Evolutionary conservation across 805 yeast genomes (phyloP).

Genomic region (Candida hispaniensis): DNA sequence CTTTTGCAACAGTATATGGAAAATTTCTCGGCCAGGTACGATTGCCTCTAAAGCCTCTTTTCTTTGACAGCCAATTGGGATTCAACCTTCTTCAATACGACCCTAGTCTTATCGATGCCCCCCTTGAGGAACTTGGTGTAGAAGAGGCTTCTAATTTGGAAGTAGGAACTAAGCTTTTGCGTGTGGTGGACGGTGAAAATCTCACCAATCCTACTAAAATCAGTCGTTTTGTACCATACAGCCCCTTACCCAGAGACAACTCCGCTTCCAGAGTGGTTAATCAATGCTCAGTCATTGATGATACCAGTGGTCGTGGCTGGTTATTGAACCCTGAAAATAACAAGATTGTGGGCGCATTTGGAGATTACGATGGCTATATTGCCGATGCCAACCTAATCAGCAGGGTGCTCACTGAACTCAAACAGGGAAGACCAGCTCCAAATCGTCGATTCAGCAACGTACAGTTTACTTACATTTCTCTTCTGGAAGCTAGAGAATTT

Average conservation of each 20-base stretch:
- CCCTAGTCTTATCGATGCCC: conserved; percentile 6
- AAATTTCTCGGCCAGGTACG: conserved; percentile 37
- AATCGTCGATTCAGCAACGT: conserved; percentile 56
- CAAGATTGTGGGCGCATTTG: conserved; percentile 60
- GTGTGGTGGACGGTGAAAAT: conserved; percentile 2
- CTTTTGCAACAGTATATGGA: conserved; percentile 8
- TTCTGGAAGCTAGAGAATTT: conserved; percentile 63
- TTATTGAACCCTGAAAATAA: conserved; percentile 64
- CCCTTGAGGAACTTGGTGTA: conserved; percentile 3
- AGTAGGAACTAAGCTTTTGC: conserved; percentile 5
- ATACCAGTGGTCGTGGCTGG: not conserved
- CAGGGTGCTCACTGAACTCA: conserved; percentile 44
- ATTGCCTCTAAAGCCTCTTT: conserved; percentile 26
- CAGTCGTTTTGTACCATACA: conserved; percentile 1
- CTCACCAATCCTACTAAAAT: conserved; percentile 5
- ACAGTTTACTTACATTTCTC: conserved; percentile 55
- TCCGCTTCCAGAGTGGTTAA: conserved; percentile 1
- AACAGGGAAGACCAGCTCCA: conserved; percentile 36
- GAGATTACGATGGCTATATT: conserved; percentile 61
- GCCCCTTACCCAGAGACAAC: conserved; percentile 3
- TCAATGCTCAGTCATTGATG: conserved; percentile 1
- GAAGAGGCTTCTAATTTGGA: too few species aligned
- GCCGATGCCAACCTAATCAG: conserved; percentile 58
- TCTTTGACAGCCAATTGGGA: conserved; percentile 5
- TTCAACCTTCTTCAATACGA: conserved; percentile 11